phyloP scores from a whole-genome alignment of 495 filamentous ascomycete species.

The Aspergillus diversus region DNA sequence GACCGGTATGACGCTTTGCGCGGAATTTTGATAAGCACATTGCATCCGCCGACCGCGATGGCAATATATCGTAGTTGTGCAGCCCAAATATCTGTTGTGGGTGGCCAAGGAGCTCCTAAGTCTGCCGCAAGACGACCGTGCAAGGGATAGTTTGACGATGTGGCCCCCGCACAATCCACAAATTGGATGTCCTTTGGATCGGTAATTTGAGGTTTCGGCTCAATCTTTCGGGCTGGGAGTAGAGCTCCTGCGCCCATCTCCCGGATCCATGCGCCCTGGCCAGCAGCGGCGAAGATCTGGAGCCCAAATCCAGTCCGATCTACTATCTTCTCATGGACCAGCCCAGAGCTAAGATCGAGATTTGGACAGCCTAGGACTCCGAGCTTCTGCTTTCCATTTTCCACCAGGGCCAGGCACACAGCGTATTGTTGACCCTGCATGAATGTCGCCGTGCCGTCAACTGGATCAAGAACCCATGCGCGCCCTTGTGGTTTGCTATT shows the following conservation, averaged over 20 bases:
- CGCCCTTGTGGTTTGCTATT: slow-evolving; percentile 41
- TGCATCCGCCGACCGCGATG: slow-evolving; percentile 61
- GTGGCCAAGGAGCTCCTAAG: slow-evolving; percentile 52
- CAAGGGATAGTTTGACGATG: slow-evolving; percentile 45
- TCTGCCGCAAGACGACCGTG: slow-evolving; percentile 52
- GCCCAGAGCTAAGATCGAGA: slow-evolving; percentile 37
- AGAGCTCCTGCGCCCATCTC: slow-evolving; percentile 45
- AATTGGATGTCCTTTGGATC: slow-evolving; percentile 46
- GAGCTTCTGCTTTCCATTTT: slow-evolving; percentile 51
- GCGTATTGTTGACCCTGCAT: slow-evolving; percentile 66
- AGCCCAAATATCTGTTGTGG: slow-evolving; percentile 59
- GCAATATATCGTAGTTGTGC: slow-evolving; percentile 68
- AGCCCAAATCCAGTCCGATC: slow-evolving; percentile 56
- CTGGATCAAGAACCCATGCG: slow-evolving; percentile 72
- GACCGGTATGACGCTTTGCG: slow-evolving; percentile 51
- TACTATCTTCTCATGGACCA: slow-evolving; percentile 50
- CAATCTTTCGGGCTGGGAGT: slow-evolving; percentile 41
- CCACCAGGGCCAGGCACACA: slow-evolving; percentile 60
- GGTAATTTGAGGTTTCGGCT: slow-evolving; percentile 31
- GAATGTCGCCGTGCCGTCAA: slow-evolving; percentile 72
- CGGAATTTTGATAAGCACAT: slow-evolving; percentile 66
- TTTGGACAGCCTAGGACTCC: slow-evolving; percentile 63
- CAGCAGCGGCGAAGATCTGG: slow-evolving; percentile 59
- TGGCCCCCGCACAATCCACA: slow-evolving; percentile 47
- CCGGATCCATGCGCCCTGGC: slow-evolving; percentile 58